phyloP scores from a whole-genome alignment of 306 rosid genomes.

The Carpinus fangiana region DNA sequence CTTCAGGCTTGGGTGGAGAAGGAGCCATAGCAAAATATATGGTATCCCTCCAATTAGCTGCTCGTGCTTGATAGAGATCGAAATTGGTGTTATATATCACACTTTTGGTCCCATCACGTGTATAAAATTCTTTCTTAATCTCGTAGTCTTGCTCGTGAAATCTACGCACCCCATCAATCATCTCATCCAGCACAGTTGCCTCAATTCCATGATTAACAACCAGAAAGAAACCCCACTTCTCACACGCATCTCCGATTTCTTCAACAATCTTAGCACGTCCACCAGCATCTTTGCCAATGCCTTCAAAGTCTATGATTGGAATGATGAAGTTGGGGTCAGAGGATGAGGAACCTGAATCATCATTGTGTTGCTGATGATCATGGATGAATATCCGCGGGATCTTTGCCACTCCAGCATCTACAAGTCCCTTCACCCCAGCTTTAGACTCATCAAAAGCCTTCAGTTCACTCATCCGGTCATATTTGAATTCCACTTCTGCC shows the following conservation, averaged over 20 bases:
- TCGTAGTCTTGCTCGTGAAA: conserved; percentile 50
- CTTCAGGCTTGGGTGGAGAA: conserved; percentile 32
- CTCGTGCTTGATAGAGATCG: conserved; percentile 36
- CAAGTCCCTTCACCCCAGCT: conserved; percentile 45
- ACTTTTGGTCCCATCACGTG: conserved; percentile 25
- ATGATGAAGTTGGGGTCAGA: conserved; percentile 23
- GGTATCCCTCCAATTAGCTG: conserved; percentile 66
- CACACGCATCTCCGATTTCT: conserved; percentile 31
- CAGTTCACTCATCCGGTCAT: conserved; percentile 26
- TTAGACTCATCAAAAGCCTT: conserved; percentile 40
- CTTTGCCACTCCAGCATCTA: conserved; percentile 34
- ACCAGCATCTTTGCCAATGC: conserved; percentile 16
- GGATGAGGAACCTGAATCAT: neutral
- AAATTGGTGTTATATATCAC: conserved; percentile 34
- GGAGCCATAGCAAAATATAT: conserved; percentile 36
- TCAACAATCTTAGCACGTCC: conserved; percentile 30
- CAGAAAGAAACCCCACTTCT: conserved; percentile 56
- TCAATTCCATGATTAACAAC: conserved; percentile 50
- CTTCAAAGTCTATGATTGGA: conserved; percentile 46
- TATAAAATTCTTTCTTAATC: conserved; percentile 46
- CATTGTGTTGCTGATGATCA: neutral
- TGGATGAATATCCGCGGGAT: conserved; percentile 42
- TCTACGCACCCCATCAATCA: conserved; percentile 37
- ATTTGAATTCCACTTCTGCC: neutral
- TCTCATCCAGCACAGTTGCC: conserved; percentile 27